phyloP scores from a whole-genome alignment of 75 land plant genomes.

The Pseudotsuga menziesii region DNA sequence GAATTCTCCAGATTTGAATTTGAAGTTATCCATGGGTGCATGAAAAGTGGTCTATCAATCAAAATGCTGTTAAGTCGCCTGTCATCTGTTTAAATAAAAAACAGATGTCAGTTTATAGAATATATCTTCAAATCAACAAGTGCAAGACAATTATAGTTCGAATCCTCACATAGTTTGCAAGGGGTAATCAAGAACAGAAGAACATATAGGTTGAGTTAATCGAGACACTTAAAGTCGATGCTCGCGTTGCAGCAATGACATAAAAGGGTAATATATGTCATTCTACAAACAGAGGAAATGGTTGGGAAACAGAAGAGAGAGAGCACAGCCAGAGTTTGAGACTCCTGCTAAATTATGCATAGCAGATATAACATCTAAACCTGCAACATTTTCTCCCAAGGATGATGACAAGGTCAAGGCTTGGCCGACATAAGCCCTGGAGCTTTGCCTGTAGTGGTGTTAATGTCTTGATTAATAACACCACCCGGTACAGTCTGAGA shows the following conservation, averaged over 20 bases:
- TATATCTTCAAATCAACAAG: too few relatives aligned
- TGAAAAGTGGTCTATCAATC: slow-evolving; percentile 15
- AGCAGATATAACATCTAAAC: slow-evolving; percentile 23
- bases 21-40: slow-evolving; percentile 11
- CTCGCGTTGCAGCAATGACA: too few relatives aligned
- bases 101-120: not conserved
- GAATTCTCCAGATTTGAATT: slow-evolving; percentile 18
- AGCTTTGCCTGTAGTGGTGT: slow-evolving; percentile 1
- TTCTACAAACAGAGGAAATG: too few relatives aligned
- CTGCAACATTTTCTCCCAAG: slow-evolving; percentile 24
- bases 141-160: too few relatives aligned
- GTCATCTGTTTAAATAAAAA: not conserved
- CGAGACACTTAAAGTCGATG: too few relatives aligned
- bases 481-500: slow-evolving; percentile 14
- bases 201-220: too few relatives aligned
- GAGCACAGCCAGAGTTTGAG: slow-evolving; percentile 57
- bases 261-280: too few relatives aligned
- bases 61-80: slow-evolving; percentile 8
- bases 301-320: slow-evolving; percentile 67
- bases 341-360: slow-evolving; percentile 22
- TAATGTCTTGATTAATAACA: slow-evolving; percentile 25
- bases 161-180: too few relatives aligned
- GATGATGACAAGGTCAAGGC: slow-evolving; percentile 20
- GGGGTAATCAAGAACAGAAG: too few relatives aligned
- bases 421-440: slow-evolving; percentile 12